Base-by-base conservation (phyloP, 2,329 filamentous ascomycete species). In the Aureobasidium sp. region DNA sequence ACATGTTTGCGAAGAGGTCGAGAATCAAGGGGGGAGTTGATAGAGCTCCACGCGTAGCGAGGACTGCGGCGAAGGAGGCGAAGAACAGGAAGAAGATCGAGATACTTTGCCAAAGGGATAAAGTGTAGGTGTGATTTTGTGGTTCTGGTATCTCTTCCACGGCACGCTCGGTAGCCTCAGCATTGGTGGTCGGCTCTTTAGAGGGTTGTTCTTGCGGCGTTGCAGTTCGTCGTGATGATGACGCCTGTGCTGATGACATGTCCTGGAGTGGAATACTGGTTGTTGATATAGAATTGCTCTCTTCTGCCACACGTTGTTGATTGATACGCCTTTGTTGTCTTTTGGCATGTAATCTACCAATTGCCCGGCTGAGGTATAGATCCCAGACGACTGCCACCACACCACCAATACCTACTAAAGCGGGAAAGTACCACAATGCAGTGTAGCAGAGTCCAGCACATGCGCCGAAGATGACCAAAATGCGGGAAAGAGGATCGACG, bases 341-440 rank as follows among this genome's bases (percentile, higher is more conserved):
- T 48, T 48, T 59, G 9, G 55, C 55, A 17, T 8, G 23, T 1
- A 48, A 8, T 15, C 15, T 37, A 8, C 32, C 32, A 2, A 59
- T 48, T 4, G 23, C 20, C 1, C 44, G 42, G 10, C 55, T 59
- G 2, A 59, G 42, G 17, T 42, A 59, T 12, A 67, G 47, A 71
- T 90, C 87, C 76, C 83, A 85, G 0, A 82, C 59, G 0, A 84
- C 71, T 0, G 84, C 82, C 0, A 73, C 71, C 1, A 79, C 12
- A 0, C 87, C 87, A 0, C 80, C 82, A 1, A 77, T 65, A 0
- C 81, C 67, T 73, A 90, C 86, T 5, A 91, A 69, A 0, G 84
- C 68, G 0, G 88, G 88, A 50, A 90, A 91, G 66, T 88, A 91
- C 88, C 88, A 91, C 0, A 91, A 73, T 0, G 87, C 83, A 55